Conservation (phyloP, 2,329 filamentous ascomycete genomes). For the Colletotrichum cereale region DNA sequence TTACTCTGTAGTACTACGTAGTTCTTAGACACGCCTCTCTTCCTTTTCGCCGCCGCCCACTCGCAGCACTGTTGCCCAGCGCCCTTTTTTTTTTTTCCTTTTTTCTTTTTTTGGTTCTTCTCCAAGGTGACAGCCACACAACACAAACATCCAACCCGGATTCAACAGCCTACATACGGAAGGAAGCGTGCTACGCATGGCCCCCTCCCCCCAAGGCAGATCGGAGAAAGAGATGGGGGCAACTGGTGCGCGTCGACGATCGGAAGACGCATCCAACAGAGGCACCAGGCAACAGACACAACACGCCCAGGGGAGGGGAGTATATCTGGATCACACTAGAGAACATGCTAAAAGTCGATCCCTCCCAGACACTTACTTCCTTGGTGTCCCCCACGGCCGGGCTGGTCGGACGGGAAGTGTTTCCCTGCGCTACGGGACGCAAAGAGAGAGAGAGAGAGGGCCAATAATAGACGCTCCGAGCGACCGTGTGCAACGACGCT, state of each 20-base stretch:
- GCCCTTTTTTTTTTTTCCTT: not conserved
- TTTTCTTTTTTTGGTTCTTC: too few species aligned
- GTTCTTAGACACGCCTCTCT: not conserved
- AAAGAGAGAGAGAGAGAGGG: conserved; percentile 4
- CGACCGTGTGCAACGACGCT: conserved; percentile 8
- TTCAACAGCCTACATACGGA: too few species aligned
- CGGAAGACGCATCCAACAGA: not conserved
- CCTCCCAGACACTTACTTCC: not conserved
- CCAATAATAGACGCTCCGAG: conserved; percentile 27
- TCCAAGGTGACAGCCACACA: conserved; percentile 15
- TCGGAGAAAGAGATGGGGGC: not conserved
- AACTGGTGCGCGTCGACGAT: not conserved
- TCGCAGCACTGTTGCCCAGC: conserved; percentile 7
- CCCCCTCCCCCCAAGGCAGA: too few species aligned
- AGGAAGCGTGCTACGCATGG: too few species aligned
- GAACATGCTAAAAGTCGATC: conserved; percentile 3
- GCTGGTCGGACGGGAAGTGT: conserved; percentile 7
- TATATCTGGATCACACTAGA: not conserved
- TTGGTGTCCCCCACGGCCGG: not conserved
- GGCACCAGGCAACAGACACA: not conserved
- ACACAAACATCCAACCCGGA: not conserved
- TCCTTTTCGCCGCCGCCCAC: conserved; percentile 2
- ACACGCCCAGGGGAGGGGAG: not conserved
- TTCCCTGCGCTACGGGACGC: conserved; percentile 15
- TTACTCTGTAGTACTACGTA: too few species aligned